A percentile compares a stretch with the other conserved stretches of the same genome.
phyloP scores from a whole-genome alignment of 495 filamentous ascomycete species.

The Letharia lupina region DNA sequence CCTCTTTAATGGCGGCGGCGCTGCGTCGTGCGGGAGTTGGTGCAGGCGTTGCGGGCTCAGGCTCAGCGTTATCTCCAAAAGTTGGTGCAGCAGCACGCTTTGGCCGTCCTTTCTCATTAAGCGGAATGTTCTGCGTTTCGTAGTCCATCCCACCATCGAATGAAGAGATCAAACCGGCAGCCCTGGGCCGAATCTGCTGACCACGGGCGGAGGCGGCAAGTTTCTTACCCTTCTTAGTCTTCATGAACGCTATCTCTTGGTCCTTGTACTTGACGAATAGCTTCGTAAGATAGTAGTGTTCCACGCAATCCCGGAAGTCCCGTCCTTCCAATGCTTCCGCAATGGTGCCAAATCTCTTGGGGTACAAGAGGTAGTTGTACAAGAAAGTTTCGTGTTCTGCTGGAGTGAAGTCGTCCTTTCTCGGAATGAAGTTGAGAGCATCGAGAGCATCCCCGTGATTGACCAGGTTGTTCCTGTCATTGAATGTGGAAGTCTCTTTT shows the following conservation, averaged over 20 bases:
- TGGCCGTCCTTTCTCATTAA: conserved; percentile 62
- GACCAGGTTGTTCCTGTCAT: conserved; percentile 65
- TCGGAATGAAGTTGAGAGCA: conserved; percentile 64
- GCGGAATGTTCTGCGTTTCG: conserved; percentile 43
- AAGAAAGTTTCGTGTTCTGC: conserved; percentile 74
- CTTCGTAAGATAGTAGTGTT: conserved; percentile 95
- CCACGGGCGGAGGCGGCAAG: conserved; percentile 36
- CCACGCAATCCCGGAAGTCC: conserved; percentile 77
- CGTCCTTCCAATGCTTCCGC: conserved; percentile 62
- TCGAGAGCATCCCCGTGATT: conserved; percentile 56
- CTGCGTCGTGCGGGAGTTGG: conserved; percentile 37
- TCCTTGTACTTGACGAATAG: conserved; percentile 73
- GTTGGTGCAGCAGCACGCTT: conserved; percentile 61
- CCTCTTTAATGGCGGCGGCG: conserved; percentile 33
- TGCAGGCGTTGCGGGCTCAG: conserved; percentile 42
- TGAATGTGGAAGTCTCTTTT: conserved; percentile 46
- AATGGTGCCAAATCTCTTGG: conserved; percentile 91
- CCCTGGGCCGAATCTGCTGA: conserved; percentile 49
- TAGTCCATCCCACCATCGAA: conserved; percentile 48
- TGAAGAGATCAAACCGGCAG: conserved; percentile 68
- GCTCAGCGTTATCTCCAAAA: conserved; percentile 55
- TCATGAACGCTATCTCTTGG: conserved; percentile 41
- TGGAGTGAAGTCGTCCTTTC: conserved; percentile 71
- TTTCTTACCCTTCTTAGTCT: conserved; percentile 48
- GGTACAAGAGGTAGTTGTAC: conserved; percentile 65